A percentile compares a stretch with the other conserved stretches of the same genome.
These are phyloP conservation scores for Tillandsia fasciculata DNA, from an alignment of 176 grass and related monocot genomes.

Conservation along the genomic window DNA sequence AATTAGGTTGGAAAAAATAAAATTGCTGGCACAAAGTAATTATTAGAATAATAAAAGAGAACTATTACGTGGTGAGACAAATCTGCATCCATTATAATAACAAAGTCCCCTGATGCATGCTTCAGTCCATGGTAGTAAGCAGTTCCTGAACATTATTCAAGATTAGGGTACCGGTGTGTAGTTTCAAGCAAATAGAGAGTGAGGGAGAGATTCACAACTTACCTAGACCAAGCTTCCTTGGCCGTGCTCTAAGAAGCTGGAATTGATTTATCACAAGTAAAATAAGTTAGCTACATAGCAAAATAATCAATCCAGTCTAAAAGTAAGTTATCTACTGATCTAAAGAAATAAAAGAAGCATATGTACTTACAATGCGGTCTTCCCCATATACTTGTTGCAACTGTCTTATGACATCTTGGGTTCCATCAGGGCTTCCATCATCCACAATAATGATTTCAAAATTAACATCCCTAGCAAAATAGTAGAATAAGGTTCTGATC, in stretches of 20 bases:
- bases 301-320: slow-evolving; percentile 6
- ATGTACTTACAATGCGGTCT: slow-evolving; percentile 72
- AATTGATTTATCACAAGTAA: slow-evolving; percentile 16
- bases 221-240: slow-evolving; percentile 93
- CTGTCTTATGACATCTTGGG: slow-evolving; percentile 91
- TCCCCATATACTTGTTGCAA: slow-evolving; percentile 87
- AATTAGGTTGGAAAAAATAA: neutral
- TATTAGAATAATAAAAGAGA: slow-evolving; percentile 15
- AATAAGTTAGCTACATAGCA: slow-evolving; percentile 9
- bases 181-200: neutral
- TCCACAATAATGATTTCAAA: slow-evolving; percentile 97
- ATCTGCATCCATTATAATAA: slow-evolving; percentile 95
- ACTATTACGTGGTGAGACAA: slow-evolving; percentile 80
- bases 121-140: slow-evolving; percentile 92
- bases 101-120: slow-evolving; percentile 74
- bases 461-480: slow-evolving; percentile 41
- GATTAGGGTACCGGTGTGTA: neutral
- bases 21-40: slow-evolving; percentile 8
- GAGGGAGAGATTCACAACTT: slow-evolving; percentile 14
- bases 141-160: slow-evolving; percentile 45
- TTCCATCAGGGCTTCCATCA: slow-evolving; percentile 96
- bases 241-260: slow-evolving; percentile 77
- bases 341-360: neutral
- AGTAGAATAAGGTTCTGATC: neutral
- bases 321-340: neutral